Evolutionary conservation across 2,329 filamentous ascomycete species (phyloP), one percentile per base, ranked within the genome.

Genomic region (Alternaria conjuncta): DNA sequence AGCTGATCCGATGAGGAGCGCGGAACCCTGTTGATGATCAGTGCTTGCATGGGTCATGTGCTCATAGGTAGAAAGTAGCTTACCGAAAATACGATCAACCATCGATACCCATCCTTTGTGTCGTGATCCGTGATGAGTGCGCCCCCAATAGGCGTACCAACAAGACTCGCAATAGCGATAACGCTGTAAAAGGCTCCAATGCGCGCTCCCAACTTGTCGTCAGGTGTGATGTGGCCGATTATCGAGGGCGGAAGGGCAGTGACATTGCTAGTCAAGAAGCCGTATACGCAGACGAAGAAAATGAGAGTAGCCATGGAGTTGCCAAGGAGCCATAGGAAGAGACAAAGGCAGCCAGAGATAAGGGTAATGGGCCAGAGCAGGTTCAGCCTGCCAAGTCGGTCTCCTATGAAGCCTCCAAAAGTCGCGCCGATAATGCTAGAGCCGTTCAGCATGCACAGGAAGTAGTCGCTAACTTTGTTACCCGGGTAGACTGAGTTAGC

Each of bases 161-260:
- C 88, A 55, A 94, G 80, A 2, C 88, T 89, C 5, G 88, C 90
- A 30, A 93, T 80, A 1, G 87, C 85, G 60, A 89, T 83, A 50
- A 89, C 76, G 15, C 87, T 85, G 74, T 91, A 92, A 25, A 88
- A 84, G 0, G 86, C 85, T 1, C 92, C 92, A 3, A 86, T 88
- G 6, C 91, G 84, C 2, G 89, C 86, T 13, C 92, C 92, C 32
- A 94, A 89, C 75, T 92, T 85, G 20, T 87, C 83, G 41, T 92
- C 86, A 49, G 92, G 89, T 2, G 87, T 89, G 65, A 93, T 90
- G 71, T 93, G 90, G 2, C 89, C 90, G 21, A 94, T 82, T 13
- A 91, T 81, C 0, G 89, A 85, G 0, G 91, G 89, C 0, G 83
- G 83, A 18, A 93, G 80, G 0, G 87, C 87, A 36, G 91, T 86